Conservation (phyloP, 495 filamentous ascomycete genomes). For the Rostrohypoxylon terebratum region DNA sequence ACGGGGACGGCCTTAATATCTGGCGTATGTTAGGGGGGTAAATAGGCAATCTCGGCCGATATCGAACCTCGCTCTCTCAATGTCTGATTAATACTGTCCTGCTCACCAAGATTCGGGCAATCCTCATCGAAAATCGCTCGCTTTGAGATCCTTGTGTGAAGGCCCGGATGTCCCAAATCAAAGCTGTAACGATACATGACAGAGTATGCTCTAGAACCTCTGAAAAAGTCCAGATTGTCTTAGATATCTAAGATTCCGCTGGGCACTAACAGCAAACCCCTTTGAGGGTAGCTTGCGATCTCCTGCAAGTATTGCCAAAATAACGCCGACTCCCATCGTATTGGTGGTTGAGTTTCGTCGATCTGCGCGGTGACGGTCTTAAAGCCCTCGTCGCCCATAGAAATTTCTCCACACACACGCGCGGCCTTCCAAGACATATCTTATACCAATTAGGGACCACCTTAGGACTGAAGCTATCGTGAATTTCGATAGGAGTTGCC, state of each 20-base stretch:
- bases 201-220: constrained; percentile 53
- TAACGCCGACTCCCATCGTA: constrained; percentile 60
- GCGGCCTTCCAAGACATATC: constrained; percentile 57
- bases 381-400: constrained; percentile 61
- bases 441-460: constrained; percentile 32
- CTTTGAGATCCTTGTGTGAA: constrained; percentile 46
- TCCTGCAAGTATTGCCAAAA: constrained; percentile 56
- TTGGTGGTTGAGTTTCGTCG: constrained; percentile 60
- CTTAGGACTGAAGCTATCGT: constrained; percentile 20
- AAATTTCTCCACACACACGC: constrained; percentile 60
- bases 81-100: constrained; percentile 57
- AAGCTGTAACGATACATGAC: constrained; percentile 56
- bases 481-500: neutral
- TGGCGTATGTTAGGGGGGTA: constrained; percentile 62
- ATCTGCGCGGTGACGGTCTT: constrained; percentile 60
- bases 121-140: neutral
- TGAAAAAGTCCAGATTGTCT: constrained; percentile 59
- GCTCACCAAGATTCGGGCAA: neutral
- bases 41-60: constrained; percentile 52
- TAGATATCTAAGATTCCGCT: constrained; percentile 54
- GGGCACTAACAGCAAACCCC: constrained; percentile 55
- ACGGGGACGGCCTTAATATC: constrained; percentile 60
- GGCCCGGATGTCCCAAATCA: constrained; percentile 57
- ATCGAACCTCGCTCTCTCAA: constrained; percentile 60
- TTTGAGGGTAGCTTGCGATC: constrained; percentile 61